Evolutionary conservation across 768 basidiomycete species (phyloP).

Genomic region (Calocybe gangraenosa): DNA sequence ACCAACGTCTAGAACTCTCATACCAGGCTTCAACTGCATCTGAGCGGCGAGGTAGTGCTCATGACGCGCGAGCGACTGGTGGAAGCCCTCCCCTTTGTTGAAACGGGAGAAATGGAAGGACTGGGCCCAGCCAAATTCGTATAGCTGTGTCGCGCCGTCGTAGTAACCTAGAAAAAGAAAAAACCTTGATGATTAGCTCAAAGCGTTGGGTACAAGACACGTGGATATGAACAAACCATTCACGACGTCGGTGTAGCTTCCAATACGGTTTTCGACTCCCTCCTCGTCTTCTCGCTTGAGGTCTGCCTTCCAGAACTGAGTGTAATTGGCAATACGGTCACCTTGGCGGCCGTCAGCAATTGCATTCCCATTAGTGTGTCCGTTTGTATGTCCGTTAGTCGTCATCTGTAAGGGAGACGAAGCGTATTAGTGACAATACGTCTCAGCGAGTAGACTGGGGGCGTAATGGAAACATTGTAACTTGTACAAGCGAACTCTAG

Average conservation of each 20-base stretch:
- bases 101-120: conserved; percentile 98
- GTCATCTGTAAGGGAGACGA: not conserved
- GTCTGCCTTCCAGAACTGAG: conserved; percentile 90
- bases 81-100: conserved; percentile 83
- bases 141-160: conserved; percentile 92
- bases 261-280: conserved; percentile 70
- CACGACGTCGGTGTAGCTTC: conserved; percentile 88
- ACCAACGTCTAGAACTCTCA: conserved; percentile 97
- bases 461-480: not conserved
- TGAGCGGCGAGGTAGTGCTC: conserved; percentile 94
- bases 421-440: not conserved
- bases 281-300: conserved; percentile 57
- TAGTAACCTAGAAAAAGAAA: conserved; percentile 68
- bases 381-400: not conserved
- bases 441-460: not conserved
- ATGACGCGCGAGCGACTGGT: conserved; percentile 80
- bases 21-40: conserved; percentile 81
- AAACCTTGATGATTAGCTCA: conserved; percentile 1
- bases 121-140: conserved; percentile 90
- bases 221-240: conserved; percentile 57
- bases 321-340: conserved; percentile 79
- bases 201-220: not conserved
- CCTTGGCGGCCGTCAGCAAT: conserved; percentile 54
- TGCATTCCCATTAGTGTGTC: conserved; percentile 14
- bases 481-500: no score